A percentile compares a stretch with the other conserved stretches of the same genome.
phyloP scores from a whole-genome alignment of 2,329 filamentous ascomycete genomes.

The Rosellinia necatrix region DNA sequence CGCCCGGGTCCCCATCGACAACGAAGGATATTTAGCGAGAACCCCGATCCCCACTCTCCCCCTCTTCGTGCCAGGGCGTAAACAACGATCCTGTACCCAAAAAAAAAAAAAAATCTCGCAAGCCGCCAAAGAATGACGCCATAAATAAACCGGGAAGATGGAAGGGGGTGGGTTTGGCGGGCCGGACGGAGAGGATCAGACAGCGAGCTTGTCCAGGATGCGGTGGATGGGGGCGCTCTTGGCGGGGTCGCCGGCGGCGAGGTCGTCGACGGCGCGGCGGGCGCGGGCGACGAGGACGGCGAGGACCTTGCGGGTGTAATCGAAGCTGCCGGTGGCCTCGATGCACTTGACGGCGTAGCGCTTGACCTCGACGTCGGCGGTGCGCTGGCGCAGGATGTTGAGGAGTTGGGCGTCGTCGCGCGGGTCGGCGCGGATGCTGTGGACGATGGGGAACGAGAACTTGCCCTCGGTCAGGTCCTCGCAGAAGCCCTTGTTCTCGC shows the following conservation, averaged over 20 bases:
- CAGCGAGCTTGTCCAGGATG: conserved; percentile 71
- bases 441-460: conserved; percentile 94
- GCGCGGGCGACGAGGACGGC: conserved; percentile 67
- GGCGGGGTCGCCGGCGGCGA: conserved; percentile 68
- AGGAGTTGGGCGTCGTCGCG: conserved; percentile 79
- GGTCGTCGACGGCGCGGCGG: conserved; percentile 62
- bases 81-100: too few relatives aligned
- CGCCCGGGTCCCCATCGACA: not conserved
- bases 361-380: conserved; percentile 85
- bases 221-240: conserved; percentile 62
- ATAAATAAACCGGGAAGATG: too few relatives aligned
- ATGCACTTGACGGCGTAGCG: conserved; percentile 89
- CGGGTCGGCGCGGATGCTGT: conserved; percentile 81
- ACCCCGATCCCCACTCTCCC: too few relatives aligned
- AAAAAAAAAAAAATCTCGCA: not conserved
- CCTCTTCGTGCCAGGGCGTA: too few relatives aligned
- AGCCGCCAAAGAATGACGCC: not conserved
- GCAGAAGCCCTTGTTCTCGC: conserved; percentile 87
- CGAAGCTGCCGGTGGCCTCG: conserved; percentile 87
- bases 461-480: conserved; percentile 97
- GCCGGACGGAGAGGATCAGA: conserved; percentile 16
- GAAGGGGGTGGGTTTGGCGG: too few relatives aligned
- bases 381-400: conserved; percentile 92
- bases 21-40: too few relatives aligned
- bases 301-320: conserved; percentile 76